Evolutionary conservation across 805 yeast species (phyloP), one percentile per base, ranked within the genome.

Genomic region (Barnettozyma sp.): DNA sequence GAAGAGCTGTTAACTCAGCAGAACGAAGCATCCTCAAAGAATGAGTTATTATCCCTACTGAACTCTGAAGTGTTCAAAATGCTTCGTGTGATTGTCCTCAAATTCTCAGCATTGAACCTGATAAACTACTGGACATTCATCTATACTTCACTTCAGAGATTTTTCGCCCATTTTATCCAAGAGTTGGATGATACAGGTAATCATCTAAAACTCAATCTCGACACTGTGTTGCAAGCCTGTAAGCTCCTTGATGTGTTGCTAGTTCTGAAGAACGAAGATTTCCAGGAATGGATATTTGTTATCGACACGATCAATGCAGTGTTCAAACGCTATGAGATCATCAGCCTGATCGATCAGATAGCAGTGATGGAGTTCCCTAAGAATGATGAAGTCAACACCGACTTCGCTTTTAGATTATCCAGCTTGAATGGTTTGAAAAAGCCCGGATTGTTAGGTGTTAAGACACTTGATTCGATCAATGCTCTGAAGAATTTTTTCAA

Each of bases 261-360:
- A 15, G 65, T 81, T 2, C 46, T 87, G 38, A 74, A 77, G 24
- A 68, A 70, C 27, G 97, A 88, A 52, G 95, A 86, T 69, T 90
- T 65, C 79, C 59, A 73, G 42, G 92, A 86, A 49, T 90, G 97
- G 97, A 62, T 92, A 2, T 92, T 86, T 52, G 72, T 90, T 9
- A 68, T 78, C 19, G 85, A 82, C 47, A 76, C 73, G 13, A 66
- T 76, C 13, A 79, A 76, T 40, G 76, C 80, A 14, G 66, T 72
- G 21, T 69, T 65, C 46, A 65, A 68, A 40, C 59, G 53, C 14
- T 42, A 47, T 13, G 56, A 53, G 10, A 43, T 46, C 19, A 29
- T 53, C 16, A 49, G 55, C 38, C 40, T 52, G 42, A 42, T 52
- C 35, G 58, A 53, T 35, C 19, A 46, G 17, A 45, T 53, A 13